phyloP scores from a whole-genome alignment of 192 early-diverging fungal genomes.

The Fimicolochytrium jonesii region DNA sequence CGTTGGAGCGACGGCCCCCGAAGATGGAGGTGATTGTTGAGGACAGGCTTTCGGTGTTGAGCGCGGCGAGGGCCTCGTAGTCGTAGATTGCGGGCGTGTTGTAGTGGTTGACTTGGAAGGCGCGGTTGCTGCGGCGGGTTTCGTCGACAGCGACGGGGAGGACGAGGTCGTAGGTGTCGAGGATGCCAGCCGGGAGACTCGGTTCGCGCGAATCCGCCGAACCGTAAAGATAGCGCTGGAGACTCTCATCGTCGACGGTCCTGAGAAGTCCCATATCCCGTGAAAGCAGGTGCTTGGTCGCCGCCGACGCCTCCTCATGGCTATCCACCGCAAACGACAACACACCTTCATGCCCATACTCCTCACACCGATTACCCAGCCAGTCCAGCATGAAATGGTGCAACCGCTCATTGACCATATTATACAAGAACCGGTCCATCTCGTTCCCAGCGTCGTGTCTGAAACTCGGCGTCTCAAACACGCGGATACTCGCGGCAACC shows the following conservation, averaged over 20 bases:
- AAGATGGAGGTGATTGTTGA: conserved; percentile 62
- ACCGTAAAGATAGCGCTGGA: background rate
- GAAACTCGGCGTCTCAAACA: conserved; percentile 85
- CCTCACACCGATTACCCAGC: conserved; percentile 13
- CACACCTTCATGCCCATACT: conserved; percentile 25
- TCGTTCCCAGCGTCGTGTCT: conserved; percentile 49
- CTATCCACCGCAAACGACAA: conserved; percentile 21
- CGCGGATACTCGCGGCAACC: conserved; percentile 63
- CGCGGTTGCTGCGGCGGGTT: conserved; percentile 36
- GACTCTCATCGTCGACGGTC: conserved; percentile 64
- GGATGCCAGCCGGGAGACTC: conserved; percentile 14
- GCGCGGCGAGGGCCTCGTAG: conserved; percentile 63
- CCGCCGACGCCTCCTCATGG: background rate
- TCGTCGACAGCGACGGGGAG: conserved; percentile 14
- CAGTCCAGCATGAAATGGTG: conserved; percentile 42
- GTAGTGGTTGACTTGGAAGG: conserved; percentile 82
- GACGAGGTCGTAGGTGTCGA: conserved; percentile 18
- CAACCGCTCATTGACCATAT: conserved; percentile 86
- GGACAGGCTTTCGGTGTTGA: conserved; percentile 73
- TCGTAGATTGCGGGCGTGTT: conserved; percentile 66
- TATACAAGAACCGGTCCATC: conserved; percentile 68
- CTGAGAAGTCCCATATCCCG: conserved; percentile 69
- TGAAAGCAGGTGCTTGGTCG: conserved; percentile 9
- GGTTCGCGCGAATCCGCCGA: conserved; percentile 18
- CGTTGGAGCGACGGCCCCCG: background rate